Evolutionary conservation across 2,329 filamentous ascomycete species (phyloP), one percentile per base, ranked within the genome.

Genomic region (Fusarium neocosmosporiellum): DNA sequence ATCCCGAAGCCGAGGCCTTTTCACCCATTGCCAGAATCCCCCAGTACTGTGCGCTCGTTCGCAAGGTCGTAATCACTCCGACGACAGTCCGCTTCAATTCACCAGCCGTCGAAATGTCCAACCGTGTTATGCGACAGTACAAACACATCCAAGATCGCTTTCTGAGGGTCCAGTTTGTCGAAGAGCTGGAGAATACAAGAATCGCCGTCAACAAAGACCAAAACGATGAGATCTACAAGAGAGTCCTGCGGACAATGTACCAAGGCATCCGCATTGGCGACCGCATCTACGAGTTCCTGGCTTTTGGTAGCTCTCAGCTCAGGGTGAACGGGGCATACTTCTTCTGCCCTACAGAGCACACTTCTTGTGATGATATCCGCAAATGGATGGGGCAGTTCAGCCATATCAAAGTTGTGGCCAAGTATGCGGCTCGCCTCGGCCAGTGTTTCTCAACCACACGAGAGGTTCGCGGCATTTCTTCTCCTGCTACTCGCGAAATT

Each of bases 401-500:
- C 16, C 89, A 94, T 70, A 98, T 98, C 80, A 90, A 88, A 63
- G 89, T 93, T 29, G 89, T 97, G n/a, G 95, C 96, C 33, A 98
- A 97, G 78, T 94, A 95, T 79, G 93, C 94, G 55, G 94, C 96
- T 31, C 90, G 96, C 31, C 85, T 98, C 20, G 96, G 96, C 0
- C 96, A 98, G 81, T 98, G 95, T 79, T 98, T 99, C 79, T 98
- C 96, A 0, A 98, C 96, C 0, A 99, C 96, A 1, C 86, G 93
- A 67, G 91, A 93, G 13, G 91, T 97, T 46, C 87, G 86, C 31
- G 88, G 90, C 18, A 89, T 91, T 24, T 87, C 86, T 0, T 88
- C 92, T 8, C 89, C 89, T 0, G 85, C 86, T 2, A 85, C 88
- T 14, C 84, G 85, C 7, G 89, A 85, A 5, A 93, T 96, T 34